A percentile compares a stretch with the other conserved stretches of the same genome.
phyloP scores from a whole-genome alignment of 2,329 filamentous ascomycete species.

The Nothophoma quercina region DNA sequence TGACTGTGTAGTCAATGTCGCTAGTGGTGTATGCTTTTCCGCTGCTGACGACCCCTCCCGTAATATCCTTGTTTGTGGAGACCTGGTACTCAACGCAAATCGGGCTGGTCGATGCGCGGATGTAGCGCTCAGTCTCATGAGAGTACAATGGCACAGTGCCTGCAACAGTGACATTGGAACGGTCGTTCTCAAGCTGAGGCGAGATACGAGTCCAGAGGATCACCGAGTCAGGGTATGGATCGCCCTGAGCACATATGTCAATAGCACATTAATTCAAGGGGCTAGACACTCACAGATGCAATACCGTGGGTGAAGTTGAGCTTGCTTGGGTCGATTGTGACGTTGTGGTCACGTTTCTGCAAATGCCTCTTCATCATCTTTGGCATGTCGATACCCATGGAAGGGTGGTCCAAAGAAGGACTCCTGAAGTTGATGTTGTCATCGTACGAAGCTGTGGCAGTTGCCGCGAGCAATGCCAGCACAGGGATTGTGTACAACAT shows the following conservation, averaged over 20 bases:
- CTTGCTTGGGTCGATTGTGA: slow-evolving; percentile 14
- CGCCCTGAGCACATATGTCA: slow-evolving; percentile 30
- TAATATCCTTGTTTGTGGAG: slow-evolving; percentile 57
- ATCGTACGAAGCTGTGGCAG: slow-evolving; percentile 11
- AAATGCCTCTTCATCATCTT: slow-evolving; percentile 62
- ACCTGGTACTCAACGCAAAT: slow-evolving; percentile 74
- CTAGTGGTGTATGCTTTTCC: slow-evolving; percentile 73
- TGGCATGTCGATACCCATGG: slow-evolving; percentile 67
- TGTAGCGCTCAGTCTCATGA: slow-evolving; percentile 62
- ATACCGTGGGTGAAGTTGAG: slow-evolving; percentile 56
- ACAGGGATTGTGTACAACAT: slow-evolving; percentile 5
- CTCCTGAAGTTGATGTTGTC: slow-evolving; percentile 70
- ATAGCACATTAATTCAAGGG: background rate
- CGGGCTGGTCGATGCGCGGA: slow-evolving; percentile 64
- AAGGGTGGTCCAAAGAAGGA: slow-evolving; percentile 68
- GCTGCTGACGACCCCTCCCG: slow-evolving; percentile 56
- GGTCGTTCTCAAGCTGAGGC: slow-evolving; percentile 51
- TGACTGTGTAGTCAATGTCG: slow-evolving; percentile 78
- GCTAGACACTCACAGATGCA: slow-evolving; percentile 41
- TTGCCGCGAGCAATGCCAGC: slow-evolving; percentile 1
- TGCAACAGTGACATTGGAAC: slow-evolving; percentile 60
- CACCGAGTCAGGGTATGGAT: slow-evolving; percentile 53
- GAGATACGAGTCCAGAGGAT: slow-evolving; percentile 46
- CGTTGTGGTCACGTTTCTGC: slow-evolving; percentile 17
- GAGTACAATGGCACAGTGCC: slow-evolving; percentile 63